Percentiles rank a stretch among this genome's conserved stretches.
Evolutionary conservation across 2,329 filamentous ascomycete genomes (phyloP).

Genomic region (Cordyceps cicadae): DNA sequence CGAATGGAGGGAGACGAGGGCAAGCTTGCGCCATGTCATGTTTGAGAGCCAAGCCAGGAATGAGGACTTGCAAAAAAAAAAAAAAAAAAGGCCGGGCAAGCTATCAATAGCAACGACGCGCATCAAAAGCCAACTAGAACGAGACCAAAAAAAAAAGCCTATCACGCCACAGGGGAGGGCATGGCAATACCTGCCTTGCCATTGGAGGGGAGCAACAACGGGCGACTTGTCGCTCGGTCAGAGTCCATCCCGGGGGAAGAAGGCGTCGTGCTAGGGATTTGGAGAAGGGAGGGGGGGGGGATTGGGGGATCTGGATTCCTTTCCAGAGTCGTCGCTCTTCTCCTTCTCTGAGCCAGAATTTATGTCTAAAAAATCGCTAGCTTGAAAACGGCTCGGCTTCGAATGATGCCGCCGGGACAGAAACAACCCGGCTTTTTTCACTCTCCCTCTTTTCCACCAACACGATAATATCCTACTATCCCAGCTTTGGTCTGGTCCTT

Average conservation of each 20-base stretch:
- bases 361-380: background rate
- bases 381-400: background rate
- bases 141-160: background rate
- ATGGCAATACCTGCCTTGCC: background rate
- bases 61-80: too few species aligned
- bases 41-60: too few species aligned
- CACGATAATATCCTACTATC: too few species aligned
- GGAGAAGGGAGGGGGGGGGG: too few species aligned
- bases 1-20: too few species aligned
- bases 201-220: background rate
- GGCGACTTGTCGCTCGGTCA: background rate
- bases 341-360: too few species aligned
- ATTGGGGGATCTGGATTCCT: background rate
- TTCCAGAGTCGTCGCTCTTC: background rate
- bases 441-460: too few species aligned
- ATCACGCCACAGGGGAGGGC: background rate
- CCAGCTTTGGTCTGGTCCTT: too few species aligned
- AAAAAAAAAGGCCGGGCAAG: too few species aligned
- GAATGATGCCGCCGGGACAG: slow-evolving; percentile 2
- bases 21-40: too few species aligned
- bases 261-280: background rate
- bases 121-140: background rate
- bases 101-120: background rate
- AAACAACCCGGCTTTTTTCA: background rate
- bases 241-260: background rate